Conservation (phyloP, 225 moss, liverwort and hornwort species). For the Pseudoscleropodium purum region DNA sequence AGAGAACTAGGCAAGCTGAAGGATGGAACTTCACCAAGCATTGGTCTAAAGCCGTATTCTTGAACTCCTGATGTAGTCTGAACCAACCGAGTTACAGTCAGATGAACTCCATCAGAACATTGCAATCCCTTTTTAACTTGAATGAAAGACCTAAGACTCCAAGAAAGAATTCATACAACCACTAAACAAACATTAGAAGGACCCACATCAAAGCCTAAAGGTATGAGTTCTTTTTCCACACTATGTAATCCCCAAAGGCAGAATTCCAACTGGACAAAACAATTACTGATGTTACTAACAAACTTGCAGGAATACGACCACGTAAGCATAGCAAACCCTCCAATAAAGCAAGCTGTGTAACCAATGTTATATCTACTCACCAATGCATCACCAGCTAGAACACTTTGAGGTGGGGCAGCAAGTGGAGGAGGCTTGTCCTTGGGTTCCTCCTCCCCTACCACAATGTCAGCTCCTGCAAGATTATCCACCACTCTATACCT, state of each 20-base stretch:
- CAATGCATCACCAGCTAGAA: slow-evolving; percentile 65
- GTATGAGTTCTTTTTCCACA: neutral
- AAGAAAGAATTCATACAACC: neutral
- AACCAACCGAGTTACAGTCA: neutral
- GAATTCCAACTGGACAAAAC: neutral
- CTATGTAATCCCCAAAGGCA: neutral
- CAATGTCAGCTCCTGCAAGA: slow-evolving; percentile 65
- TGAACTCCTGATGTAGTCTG: slow-evolving; percentile 62
- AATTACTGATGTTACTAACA: neutral
- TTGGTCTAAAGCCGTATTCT: slow-evolving; percentile 84
- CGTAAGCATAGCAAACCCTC: neutral
- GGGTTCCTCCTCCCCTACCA: slow-evolving; percentile 51
- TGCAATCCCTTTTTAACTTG: neutral
- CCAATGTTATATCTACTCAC: slow-evolving; percentile 25
- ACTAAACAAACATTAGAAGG: neutral
- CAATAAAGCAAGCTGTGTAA: neutral
- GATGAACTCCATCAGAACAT: neutral
- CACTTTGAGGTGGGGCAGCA: slow-evolving; percentile 89
- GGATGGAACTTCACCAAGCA: slow-evolving; percentile 79
- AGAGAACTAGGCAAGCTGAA: slow-evolving; percentile 93
- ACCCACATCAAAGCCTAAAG: neutral
- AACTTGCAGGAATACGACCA: neutral
- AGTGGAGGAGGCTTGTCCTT: slow-evolving; percentile 57
- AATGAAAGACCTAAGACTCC: neutral
- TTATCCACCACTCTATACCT: slow-evolving; percentile 95